Base-by-base conservation (phyloP, 805 yeast genomes). In the Millerozyma acaciae region DNA sequence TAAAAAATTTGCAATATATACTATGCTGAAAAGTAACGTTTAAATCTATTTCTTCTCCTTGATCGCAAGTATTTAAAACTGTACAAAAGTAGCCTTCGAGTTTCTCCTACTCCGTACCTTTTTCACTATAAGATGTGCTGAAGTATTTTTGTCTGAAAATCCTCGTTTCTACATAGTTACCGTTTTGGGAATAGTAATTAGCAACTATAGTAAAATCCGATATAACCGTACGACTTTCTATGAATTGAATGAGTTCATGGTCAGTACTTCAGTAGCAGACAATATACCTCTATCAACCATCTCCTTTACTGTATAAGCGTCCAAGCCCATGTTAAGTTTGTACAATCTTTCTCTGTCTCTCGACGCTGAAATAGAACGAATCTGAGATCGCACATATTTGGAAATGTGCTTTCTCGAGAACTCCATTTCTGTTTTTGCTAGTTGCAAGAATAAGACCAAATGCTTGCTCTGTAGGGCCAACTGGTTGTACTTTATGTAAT, bases 201-300 rank as follows among this genome's bases (percentile, higher is more conserved):
- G n/a, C n/a, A n/a, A n/a, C n/a, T n/a, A n/a, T n/a, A n/a, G n/a
- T n/a, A n/a, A n/a, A n/a, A n/a, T n/a, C n/a, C n/a, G n/a, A n/a
- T n/a, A n/a, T n/a, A n/a, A n/a, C n/a, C n/a, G n/a, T n/a, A n/a
- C 25, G 6, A 22, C 13, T 22, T 22, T 22, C n/a, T 22, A 13
- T 22, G 15, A 6, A 21, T 3, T 10, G 13, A 22, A 22, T 22
- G 13, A 12, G 3, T 22, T 13, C 25, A 13, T 22, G 13, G n/a
- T 22, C 25, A 22, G n/a, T 15, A 12, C 9, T 8, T 15, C 25
- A 4, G 6, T 22, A 22, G n/a, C 25, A 9, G 6, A 2, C 25
- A 5, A 8, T 30, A 47, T 40, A 7, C 37, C 40, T 28, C 53
- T 26, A 25, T 45, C 48, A 6, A 16, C 28, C 51, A 49, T 44